Evolutionary conservation across 176 grass and related monocot genomes (phyloP).

Genomic region (Carex scoparia): DNA sequence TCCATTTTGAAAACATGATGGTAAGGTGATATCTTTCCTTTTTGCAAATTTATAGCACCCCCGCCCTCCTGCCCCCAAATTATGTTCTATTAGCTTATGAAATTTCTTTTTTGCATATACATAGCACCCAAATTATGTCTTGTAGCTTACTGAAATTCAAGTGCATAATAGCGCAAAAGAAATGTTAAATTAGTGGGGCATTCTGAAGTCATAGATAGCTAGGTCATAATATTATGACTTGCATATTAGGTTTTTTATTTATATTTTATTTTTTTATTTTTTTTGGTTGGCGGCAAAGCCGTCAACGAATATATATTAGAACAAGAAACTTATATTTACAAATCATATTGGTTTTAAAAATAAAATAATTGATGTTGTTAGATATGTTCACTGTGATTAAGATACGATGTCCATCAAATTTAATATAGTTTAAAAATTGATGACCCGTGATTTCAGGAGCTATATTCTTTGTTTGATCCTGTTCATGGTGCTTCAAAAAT

Average conservation of each 20-base stretch:
- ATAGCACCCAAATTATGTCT: not conserved
- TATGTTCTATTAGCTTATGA: too few relatives aligned
- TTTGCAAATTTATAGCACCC: not conserved
- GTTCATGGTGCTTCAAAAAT: slow-evolving; percentile 58
- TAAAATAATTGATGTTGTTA: not conserved
- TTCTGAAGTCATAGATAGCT: not conserved
- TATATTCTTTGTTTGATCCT: slow-evolving; percentile 74
- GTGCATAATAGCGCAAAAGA: not conserved
- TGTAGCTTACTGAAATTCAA: not conserved
- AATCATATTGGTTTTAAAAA: not conserved
- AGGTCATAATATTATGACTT: not conserved
- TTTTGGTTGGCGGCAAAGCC: too few relatives aligned
- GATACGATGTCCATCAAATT: too few relatives aligned
- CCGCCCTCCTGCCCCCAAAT: too few relatives aligned
- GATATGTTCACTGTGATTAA: not conserved
- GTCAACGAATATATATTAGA: too few relatives aligned
- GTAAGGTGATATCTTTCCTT: slow-evolving; percentile 21
- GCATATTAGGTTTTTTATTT: not conserved
- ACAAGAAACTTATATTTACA: too few relatives aligned
- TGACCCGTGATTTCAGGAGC: slow-evolving; percentile 43
- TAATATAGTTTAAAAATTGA: too few relatives aligned
- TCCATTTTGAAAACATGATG: slow-evolving; percentile 78
- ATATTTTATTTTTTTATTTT: too few relatives aligned
- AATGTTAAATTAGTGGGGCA: not conserved
- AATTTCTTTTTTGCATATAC: too few relatives aligned